Conservation (phyloP, 805 yeast species). For the Yarrowia alimentaria region DNA sequence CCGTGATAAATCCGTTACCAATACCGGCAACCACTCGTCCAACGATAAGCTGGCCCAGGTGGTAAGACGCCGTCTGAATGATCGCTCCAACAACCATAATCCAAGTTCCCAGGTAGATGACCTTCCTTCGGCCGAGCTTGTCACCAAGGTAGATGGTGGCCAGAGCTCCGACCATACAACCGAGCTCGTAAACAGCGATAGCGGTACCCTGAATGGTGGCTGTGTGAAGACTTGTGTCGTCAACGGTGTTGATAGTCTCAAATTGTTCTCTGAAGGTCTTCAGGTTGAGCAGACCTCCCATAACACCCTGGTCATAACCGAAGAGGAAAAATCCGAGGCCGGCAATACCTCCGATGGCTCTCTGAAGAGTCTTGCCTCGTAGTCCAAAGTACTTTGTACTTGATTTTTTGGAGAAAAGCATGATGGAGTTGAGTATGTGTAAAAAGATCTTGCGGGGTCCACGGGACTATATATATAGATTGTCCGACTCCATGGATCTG, state of each 20-base stretch:
- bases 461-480: conserved; percentile 5
- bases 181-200: conserved; percentile 45
- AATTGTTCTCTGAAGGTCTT: conserved; percentile 36
- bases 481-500: too few relatives aligned
- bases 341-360: conserved; percentile 31
- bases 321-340: conserved; percentile 47
- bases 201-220: conserved; percentile 33
- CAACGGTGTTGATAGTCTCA: conserved; percentile 30
- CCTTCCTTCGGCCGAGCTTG: conserved; percentile 48
- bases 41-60: conserved; percentile 38
- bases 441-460: too few relatives aligned
- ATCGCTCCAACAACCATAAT: conserved; percentile 52
- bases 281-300: conserved; percentile 71
- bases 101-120: conserved; percentile 49
- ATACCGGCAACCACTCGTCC: conserved; percentile 72
- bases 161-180: conserved; percentile 51
- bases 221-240: conserved; percentile 35
- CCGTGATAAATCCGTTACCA: conserved; percentile 76
- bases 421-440: neutral
- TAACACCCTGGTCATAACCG: conserved; percentile 76
- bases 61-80: conserved; percentile 43
- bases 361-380: conserved; percentile 30
- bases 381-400: conserved; percentile 29
- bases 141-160: conserved; percentile 51
- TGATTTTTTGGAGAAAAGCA: neutral